Evolutionary conservation across 768 basidiomycete genomes (phyloP).

Genomic region (Amanita thiersii): DNA sequence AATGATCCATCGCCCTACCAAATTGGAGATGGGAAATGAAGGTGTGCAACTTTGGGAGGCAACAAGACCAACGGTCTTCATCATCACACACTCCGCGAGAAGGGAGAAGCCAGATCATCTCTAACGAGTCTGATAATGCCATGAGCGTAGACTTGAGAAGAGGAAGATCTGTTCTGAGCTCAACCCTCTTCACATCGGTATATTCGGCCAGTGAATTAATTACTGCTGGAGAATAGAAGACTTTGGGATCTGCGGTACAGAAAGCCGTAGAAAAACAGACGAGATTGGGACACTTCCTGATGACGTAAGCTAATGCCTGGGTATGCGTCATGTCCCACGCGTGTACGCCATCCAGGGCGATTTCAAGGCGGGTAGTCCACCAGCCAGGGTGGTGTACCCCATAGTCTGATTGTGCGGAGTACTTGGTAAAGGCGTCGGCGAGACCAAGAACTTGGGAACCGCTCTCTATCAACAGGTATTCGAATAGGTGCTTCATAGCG

Average conservation of each 20-base stretch:
- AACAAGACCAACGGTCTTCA: conserved; percentile 4
- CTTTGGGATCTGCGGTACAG: conserved; percentile 10
- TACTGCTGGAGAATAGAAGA: conserved; percentile 8
- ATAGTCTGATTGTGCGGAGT: background rate
- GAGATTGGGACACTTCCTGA: conserved; percentile 17
- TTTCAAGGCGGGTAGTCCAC: conserved; percentile 18
- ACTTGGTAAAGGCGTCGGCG: conserved; percentile 10
- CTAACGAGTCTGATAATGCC: conserved; percentile 10
- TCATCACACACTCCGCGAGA: background rate
- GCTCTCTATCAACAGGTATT: conserved; percentile 16
- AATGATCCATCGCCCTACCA: conserved; percentile 6
- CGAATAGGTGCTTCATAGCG: conserved; percentile 11
- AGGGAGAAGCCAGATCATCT: conserved; percentile 18
- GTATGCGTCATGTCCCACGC: conserved; percentile 14
- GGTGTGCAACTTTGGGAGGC: conserved; percentile 16
- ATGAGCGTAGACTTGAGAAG: conserved; percentile 8
- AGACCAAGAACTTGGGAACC: conserved; percentile 15
- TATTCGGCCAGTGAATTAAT: conserved; percentile 9
- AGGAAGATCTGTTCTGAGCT: conserved; percentile 12
- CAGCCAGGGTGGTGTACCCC: conserved; percentile 5
- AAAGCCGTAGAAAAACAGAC: conserved; percentile 17
- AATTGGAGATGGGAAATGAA: conserved; percentile 11
- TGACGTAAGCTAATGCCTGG: conserved; percentile 14
- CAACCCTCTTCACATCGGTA: conserved; percentile 15
- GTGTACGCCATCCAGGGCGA: conserved; percentile 16